phyloP scores from a whole-genome alignment of 441 rosid species.

The Gossypium schwendimanii region DNA sequence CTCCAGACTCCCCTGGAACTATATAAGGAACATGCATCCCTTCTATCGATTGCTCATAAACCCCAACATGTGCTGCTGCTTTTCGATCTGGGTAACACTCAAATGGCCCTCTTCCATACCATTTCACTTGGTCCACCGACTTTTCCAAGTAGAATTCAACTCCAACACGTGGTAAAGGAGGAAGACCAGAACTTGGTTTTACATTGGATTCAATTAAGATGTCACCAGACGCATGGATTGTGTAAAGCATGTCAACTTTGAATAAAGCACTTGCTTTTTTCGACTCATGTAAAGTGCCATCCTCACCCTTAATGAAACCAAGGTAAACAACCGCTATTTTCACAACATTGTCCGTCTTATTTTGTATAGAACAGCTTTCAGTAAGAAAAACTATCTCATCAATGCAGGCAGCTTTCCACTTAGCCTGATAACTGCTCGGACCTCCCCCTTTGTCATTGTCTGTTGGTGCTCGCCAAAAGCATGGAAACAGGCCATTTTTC shows the following conservation, averaged over 20 bases:
- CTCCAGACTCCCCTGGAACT: conserved; percentile 81
- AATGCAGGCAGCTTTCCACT: conserved; percentile 69
- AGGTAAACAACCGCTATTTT: conserved; percentile 48
- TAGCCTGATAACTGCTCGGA: conserved; percentile 55
- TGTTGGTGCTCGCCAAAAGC: conserved; percentile 95
- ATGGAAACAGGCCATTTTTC: conserved; percentile 70
- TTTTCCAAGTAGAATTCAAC: conserved; percentile 68
- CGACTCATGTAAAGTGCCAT: conserved; percentile 21
- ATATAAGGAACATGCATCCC: conserved; percentile 92
- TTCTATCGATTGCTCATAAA: conserved; percentile 51
- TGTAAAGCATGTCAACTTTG: conserved; percentile 47
- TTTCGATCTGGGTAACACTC: conserved; percentile 97
- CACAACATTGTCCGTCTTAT: conserved; percentile 34
- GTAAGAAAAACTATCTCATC: conserved; percentile 46
- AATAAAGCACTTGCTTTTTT: conserved; percentile 41
- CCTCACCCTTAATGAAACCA: conserved; percentile 32
- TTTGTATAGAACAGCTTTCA: conserved; percentile 54
- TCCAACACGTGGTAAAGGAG: conserved; percentile 88
- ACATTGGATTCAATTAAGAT: conserved; percentile 58
- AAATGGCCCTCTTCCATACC: conserved; percentile 96
- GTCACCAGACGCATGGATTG: conserved; percentile 69
- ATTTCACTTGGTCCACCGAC: conserved; percentile 54
- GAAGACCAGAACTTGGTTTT: conserved; percentile 63
- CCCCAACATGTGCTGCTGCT: conserved; percentile 78
- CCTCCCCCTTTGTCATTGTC: conserved; percentile 97